Base-by-base conservation (phyloP, 306 rosid genomes). In the Corylus americana region DNA sequence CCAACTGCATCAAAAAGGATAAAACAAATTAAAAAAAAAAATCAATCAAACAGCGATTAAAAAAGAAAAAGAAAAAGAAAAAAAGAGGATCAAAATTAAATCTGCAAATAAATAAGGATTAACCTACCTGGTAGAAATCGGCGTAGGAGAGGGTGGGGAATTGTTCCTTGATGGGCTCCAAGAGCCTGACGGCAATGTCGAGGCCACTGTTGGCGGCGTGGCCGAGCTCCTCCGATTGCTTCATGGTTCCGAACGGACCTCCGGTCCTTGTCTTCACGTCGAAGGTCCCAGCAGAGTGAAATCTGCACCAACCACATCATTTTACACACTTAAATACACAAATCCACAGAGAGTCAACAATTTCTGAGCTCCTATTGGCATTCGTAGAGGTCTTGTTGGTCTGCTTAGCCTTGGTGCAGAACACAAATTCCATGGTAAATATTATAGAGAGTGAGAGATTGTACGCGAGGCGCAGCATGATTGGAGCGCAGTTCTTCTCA, bases 221-320 rank as follows among this genome's bases (percentile, higher is more conserved):
- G 5, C 91, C 86, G 3, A 89, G 94, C 81, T 95, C 99, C 20
- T 73, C 57, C 1, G 85, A 1, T 3, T 83, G 77, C 82, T 82
- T 91, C 1, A 95, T 95, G 62, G 99, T 95, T 68, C 99, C 99
- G 50, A 95, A 95, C 0, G 99, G 99, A 45, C 99, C 99, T 14
- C 99, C 99, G 4, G 97, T 93, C 86, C 50, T 93, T 0, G 96
- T 61, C 47, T 81, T 86, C 55, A 74, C 73, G 25, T 93, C 98
- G 48, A 63, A 95, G 61, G 99, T 95, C 0, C 99, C 99, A 69
- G 99, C 99, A 4, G 99, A 90, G 85, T 95, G 99, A 98, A 98
- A 95, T 85, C 99, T 95, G 55, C 69, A 86, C 27, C 27, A 35
- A 73, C 27, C 51, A 14, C 22, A 70, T 11, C 25, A 29, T 37